Evolutionary conservation across 169 alveolate genomes (phyloP), one percentile per base, ranked within the genome.

Genomic region (Theileria equi): DNA sequence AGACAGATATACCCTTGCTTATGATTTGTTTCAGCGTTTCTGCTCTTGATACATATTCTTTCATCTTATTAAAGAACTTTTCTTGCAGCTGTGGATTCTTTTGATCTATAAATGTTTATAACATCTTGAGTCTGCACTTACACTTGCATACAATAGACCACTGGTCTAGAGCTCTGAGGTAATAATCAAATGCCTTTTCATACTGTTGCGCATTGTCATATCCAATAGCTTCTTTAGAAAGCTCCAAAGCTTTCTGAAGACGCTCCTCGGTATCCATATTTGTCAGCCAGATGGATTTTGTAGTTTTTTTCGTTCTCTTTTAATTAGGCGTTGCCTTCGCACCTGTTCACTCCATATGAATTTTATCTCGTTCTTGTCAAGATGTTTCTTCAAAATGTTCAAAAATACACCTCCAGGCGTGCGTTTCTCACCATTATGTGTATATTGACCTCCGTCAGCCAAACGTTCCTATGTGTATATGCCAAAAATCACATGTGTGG

Each of bases 41-140:
- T 21, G 92, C 92, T 13, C 90, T 55, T 38, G 65, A 63, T 71
- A 86, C 66, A 59, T 86, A 86, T 55, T 72, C 72, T 61, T 79
- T 78, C 92, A 86, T 86, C 69, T 74, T 81, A 35, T 54, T 74
- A 38, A 77, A 52, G 59, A 80, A 72, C 43, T 68, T 69, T 54
- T 81, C 90, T 57, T 74, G 80, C 61, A 85, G 65, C 38, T 64
- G 77, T 2, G 83, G 55, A 52, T 85, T 73, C 35, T 74, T 77
- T 72, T 85, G 88, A 69, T 81, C 78, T 35, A 60, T 59, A 44
- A 64, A 65, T 55, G 55, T 65, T 48, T 53, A 48, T 49, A 16
- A 45, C 5, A 2, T 2, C n/a, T 48, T 13, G 5, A 5, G 41
- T 3, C 19, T 54, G 53, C 19, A 10, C 64, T 29, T 61, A 45